phyloP scores from a whole-genome alignment of 2,329 filamentous ascomycete genomes.

The Pseudogymnoascus sp. region DNA sequence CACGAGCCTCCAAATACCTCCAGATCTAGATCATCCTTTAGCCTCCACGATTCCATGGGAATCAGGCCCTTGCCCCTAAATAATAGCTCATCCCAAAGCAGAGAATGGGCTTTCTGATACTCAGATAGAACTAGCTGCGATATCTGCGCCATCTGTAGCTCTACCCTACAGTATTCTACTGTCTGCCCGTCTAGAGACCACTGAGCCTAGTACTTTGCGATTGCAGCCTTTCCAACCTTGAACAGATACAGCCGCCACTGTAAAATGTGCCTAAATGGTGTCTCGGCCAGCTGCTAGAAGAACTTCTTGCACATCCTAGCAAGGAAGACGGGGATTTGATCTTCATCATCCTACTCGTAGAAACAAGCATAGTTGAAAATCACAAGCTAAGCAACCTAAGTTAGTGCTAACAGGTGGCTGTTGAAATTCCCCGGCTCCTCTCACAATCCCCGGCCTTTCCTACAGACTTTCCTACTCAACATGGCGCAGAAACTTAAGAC shows the following conservation, averaged over 20 bases:
- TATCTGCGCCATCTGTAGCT: conserved; percentile 13
- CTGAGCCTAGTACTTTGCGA: conserved; percentile 12
- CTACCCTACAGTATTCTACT: conserved; percentile 12
- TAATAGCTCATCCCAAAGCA: conserved; percentile 12
- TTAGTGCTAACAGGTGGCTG: conserved; percentile 13
- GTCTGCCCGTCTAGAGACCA: conserved; percentile 12
- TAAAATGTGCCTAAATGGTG: conserved; percentile 12
- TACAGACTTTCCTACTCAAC: conserved; percentile 5
- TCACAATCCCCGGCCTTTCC: conserved; percentile 1
- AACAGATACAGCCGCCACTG: neutral
- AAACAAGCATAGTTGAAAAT: conserved; percentile 12
- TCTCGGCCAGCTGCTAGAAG: too few relatives aligned
- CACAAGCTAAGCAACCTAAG: conserved; percentile 14
- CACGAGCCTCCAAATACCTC: too few relatives aligned
- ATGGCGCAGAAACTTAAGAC: conserved; percentile 15
- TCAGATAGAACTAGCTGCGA: conserved; percentile 12
- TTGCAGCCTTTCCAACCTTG: neutral
- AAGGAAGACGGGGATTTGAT: too few relatives aligned
- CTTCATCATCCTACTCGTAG: conserved; percentile 14
- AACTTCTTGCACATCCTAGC: too few relatives aligned
- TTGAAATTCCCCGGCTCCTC: conserved; percentile 12
- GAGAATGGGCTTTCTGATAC: conserved; percentile 10
- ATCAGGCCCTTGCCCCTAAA: conserved; percentile 7
- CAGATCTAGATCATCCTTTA: too few relatives aligned
- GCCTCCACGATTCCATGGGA: too few relatives aligned